phyloP scores from a whole-genome alignment of 768 basidiomycete genomes.

The Exsudoporus frostii region DNA sequence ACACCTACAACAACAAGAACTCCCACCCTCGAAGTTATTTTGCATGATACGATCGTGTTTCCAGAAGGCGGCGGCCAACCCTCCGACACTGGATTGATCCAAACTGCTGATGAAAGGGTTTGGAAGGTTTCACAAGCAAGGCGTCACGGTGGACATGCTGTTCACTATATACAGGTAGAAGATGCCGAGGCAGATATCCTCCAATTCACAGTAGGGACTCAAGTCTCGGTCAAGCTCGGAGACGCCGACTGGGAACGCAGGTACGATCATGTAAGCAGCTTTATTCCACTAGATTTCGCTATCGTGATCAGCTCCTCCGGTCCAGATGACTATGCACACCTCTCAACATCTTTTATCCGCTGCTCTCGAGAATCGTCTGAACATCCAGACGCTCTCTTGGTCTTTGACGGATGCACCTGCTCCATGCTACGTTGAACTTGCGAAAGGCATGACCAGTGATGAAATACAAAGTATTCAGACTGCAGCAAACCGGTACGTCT shows the following conservation, averaged over 20 bases:
- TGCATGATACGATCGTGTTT: conserved; percentile 78
- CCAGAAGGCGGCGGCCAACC: conserved; percentile 85
- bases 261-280: conserved; percentile 63
- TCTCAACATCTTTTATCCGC: conserved; percentile 83
- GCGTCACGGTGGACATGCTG: conserved; percentile 67
- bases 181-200: conserved; percentile 40
- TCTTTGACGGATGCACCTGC: conserved; percentile 66
- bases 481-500: conserved; percentile 64
- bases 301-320: neutral
- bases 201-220: conserved; percentile 49
- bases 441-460: conserved; percentile 59
- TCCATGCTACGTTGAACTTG: conserved; percentile 76
- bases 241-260: conserved; percentile 60
- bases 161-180: conserved; percentile 61
- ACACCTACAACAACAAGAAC: conserved; percentile 41
- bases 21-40: conserved; percentile 59
- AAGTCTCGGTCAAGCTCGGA: conserved; percentile 53
- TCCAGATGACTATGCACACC: conserved; percentile 80
- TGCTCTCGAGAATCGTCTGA: conserved; percentile 61
- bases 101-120: conserved; percentile 38
- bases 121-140: conserved; percentile 67
- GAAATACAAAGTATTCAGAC: conserved; percentile 62
- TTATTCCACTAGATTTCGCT: neutral
- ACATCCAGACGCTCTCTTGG: conserved; percentile 77
- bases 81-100: conserved; percentile 64